Percentiles rank a stretch among this genome's conserved stretches.
Evolutionary conservation across 2,329 filamentous ascomycete species (phyloP).

Genomic region (Knufia petricola): DNA sequence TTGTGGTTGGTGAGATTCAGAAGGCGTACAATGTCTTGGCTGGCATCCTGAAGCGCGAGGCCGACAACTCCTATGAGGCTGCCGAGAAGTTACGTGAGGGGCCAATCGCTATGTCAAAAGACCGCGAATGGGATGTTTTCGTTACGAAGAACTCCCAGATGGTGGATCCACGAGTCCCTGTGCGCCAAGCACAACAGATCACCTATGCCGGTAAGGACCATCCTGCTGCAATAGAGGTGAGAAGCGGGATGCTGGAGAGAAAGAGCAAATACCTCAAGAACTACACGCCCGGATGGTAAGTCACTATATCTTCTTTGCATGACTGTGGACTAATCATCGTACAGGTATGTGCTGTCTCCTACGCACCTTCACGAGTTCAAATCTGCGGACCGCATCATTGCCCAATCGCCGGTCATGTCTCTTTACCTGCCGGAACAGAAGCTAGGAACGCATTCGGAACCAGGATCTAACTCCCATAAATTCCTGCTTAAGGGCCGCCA

Average conservation of each 20-base stretch:
- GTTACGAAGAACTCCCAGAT: constrained; percentile 74
- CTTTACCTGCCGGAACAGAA: constrained; percentile 92
- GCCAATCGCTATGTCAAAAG: constrained; percentile 86
- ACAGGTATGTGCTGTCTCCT: constrained; percentile 86
- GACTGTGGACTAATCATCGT: constrained; percentile 1
- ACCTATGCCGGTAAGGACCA: constrained; percentile 86
- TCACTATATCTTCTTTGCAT: constrained; percentile 15
- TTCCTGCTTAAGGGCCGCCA: constrained; percentile 96
- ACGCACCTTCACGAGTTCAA: constrained; percentile 99
- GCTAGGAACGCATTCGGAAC: constrained; percentile 78
- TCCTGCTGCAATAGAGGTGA: constrained; percentile 70
- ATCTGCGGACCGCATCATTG: constrained; percentile 77
- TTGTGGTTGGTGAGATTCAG: constrained; percentile 94
- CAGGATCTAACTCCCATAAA: constrained; percentile 81
- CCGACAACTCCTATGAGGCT: constrained; percentile 66
- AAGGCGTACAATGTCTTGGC: constrained; percentile 95
- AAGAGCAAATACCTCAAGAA: constrained; percentile 99
- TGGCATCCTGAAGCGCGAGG: constrained; percentile 81
- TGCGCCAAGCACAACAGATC: constrained; percentile 71
- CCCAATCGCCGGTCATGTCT: constrained; percentile 88
- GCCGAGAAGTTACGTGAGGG: constrained; percentile 74
- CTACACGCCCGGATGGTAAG: constrained; percentile 88
- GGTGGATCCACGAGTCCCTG: constrained; percentile 70
- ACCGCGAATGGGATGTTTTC: constrained; percentile 81
- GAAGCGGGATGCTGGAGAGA: constrained; percentile 83